A percentile compares a stretch with the other conserved stretches of the same genome.
These are phyloP conservation scores for Canna indica DNA, from an alignment of 176 grass and related monocot genomes.

Conservation along the genomic window DNA sequence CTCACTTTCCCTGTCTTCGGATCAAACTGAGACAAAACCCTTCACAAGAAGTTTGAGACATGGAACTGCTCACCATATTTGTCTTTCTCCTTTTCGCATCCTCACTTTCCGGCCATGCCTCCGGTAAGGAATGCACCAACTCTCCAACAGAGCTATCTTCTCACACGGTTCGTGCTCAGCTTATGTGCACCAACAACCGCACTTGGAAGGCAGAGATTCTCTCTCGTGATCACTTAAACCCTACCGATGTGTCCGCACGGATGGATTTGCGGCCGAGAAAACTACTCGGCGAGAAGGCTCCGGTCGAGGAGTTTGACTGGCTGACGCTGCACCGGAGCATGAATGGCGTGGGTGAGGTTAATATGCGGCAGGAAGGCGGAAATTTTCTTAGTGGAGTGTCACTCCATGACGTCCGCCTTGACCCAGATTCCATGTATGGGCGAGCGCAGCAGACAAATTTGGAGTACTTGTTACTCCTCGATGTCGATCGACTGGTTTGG, in stretches of 20 bases:
- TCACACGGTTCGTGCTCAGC: constrained; percentile 13
- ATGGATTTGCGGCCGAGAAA: constrained; percentile 18
- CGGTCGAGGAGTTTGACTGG: constrained; percentile 15
- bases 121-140: constrained; percentile 28
- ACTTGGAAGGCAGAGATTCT: constrained; percentile 20
- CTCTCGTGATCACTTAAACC: constrained; percentile 13
- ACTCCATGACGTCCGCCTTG: constrained; percentile 18
- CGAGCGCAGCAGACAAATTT: constrained; percentile 19
- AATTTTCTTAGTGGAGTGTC: constrained; percentile 19
- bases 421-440: constrained; percentile 14
- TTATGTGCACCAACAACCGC: not conserved
- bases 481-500: constrained; percentile 17
- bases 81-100: not conserved
- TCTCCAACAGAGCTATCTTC: constrained; percentile 16
- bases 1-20: not conserved
- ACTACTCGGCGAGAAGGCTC: constrained; percentile 5
- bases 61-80: not conserved
- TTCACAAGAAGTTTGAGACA: not conserved
- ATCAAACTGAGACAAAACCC: not conserved
- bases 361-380: constrained; percentile 1
- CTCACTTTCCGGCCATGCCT: not conserved
- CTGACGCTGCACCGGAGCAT: constrained; percentile 14
- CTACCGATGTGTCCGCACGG: constrained; percentile 11
- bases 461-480: constrained; percentile 19
- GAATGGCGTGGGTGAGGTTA: not conserved